Percentiles rank a stretch among this genome's conserved stretches.
These are phyloP conservation scores for Solanum infundibuliforme DNA, from an alignment of 257 asterid genomes.

Conservation along the genomic window DNA sequence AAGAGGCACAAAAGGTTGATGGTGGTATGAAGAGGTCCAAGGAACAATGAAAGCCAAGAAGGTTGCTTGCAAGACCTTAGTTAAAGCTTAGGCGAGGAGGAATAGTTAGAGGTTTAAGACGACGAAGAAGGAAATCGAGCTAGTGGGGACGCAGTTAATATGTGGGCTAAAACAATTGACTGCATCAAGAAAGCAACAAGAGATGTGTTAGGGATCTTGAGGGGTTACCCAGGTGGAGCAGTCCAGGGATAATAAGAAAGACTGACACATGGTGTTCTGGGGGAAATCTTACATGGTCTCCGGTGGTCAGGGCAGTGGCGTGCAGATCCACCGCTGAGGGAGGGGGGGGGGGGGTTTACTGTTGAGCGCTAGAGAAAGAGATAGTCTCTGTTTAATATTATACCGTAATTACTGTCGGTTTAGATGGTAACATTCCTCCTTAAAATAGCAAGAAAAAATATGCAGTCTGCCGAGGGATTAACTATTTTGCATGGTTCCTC, in stretches of 20 bases:
- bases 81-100: not conserved
- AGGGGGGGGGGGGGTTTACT: no score
- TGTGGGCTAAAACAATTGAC: not conserved
- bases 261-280: no score
- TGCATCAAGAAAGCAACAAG: not conserved
- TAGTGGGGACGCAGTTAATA: not conserved
- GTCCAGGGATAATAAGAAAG: not conserved
- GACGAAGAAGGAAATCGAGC: not conserved
- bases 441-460: not conserved
- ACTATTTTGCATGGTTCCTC: not conserved
- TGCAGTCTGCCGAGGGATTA: not conserved
- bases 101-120: not conserved
- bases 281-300: no score
- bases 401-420: not conserved
- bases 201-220: not conserved
- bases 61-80: not conserved
- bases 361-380: not conserved
- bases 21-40: not conserved
- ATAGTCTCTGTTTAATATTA: not conserved
- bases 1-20: not conserved
- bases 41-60: not conserved
- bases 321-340: no score
- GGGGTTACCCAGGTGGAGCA: not conserved
- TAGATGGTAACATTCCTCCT: not conserved
- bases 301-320: no score